Percentiles rank a stretch among this genome's conserved stretches.
Evolutionary conservation across 305 asterid species (phyloP).

Genomic region (Fraxinus angustifolia): DNA sequence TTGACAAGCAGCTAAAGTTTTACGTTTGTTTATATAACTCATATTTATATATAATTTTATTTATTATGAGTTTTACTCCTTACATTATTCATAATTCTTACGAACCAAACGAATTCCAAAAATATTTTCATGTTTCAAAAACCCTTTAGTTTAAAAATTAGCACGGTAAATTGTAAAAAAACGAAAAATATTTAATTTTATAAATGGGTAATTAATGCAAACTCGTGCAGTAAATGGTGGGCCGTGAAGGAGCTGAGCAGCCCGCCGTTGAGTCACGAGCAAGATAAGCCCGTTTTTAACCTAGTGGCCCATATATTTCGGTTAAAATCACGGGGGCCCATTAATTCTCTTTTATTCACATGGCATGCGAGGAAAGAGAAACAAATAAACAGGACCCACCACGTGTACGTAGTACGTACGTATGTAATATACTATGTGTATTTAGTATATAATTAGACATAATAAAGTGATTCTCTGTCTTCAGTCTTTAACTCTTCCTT

Average conservation of each 20-base stretch:
- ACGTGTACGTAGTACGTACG: constrained; percentile 19
- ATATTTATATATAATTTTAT: not conserved
- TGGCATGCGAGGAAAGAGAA: constrained; percentile 15
- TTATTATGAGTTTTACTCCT: not conserved
- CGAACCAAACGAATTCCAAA: not conserved
- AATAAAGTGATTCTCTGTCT: constrained; percentile 52
- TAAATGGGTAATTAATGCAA: not conserved
- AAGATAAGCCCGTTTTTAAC: not conserved
- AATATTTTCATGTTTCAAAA: not conserved
- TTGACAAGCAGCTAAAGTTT: not conserved
- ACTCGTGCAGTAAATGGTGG: not conserved
- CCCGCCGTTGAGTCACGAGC: constrained; percentile 7
- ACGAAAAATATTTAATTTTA: not conserved
- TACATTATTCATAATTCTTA: not conserved
- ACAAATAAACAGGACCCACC: not conserved
- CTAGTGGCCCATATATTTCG: not conserved
- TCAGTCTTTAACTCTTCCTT: constrained; percentile 20
- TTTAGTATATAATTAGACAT: not conserved
- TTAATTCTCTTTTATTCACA: constrained; percentile 34
- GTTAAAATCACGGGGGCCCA: constrained; percentile 36
- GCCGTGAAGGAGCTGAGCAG: not conserved
- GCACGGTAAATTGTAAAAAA: not conserved
- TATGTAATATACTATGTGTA: constrained; percentile 20
- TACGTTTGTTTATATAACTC: not conserved
- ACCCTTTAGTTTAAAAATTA: not conserved